Base-by-base conservation (phyloP, 2,329 filamentous ascomycete species). In the Incumbomyces delicatus region DNA sequence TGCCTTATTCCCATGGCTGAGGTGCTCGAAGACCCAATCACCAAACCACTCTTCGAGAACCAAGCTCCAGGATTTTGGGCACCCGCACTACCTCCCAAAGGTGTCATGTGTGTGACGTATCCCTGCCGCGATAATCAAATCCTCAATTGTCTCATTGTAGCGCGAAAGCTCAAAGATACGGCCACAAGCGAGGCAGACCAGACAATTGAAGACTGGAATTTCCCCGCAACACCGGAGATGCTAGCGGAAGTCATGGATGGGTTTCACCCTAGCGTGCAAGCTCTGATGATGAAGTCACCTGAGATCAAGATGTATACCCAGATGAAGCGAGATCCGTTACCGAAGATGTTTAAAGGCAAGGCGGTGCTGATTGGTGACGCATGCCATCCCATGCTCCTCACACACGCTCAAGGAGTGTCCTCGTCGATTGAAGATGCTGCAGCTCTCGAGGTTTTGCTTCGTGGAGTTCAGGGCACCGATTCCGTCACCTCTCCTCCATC, bases 361-460 rank as follows among this genome's bases (percentile, higher is more conserved):
- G 59, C 83, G 12, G 78, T 72, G 1, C 60, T 84, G 0, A 62
- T 85, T 1, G 82, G 82, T 0, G 82, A 85, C 58, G 80, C 81
- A 10, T 41, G 46, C 30, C 49, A 51, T 32, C 54, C 54, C 10
- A 57, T 55, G 54, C 51, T 57, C 18, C 34, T 57, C 41, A 57
- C 54, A 12, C 54, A 57, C 31, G 54, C 54, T 7, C 54, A 57
- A 30, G 54, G 54, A 18, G 54, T 57, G 6, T 53, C 50, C 2
- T 53, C 51, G 12, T 57, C 54, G 8, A 57, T 57, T 37, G 54
- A 57, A 38, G 54, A 57, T 32, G 53, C 54, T 6, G 54, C 54
- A 11, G 53, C 54, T 6, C 51, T 57, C 13, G 54, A 57, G 39
- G 27, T 57, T 20, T 52, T 57, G 41, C 48, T 57, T 8, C 45